Base-by-base conservation (phyloP, 192 early-diverging fungal species). In the Geranomyces michiganensis region DNA sequence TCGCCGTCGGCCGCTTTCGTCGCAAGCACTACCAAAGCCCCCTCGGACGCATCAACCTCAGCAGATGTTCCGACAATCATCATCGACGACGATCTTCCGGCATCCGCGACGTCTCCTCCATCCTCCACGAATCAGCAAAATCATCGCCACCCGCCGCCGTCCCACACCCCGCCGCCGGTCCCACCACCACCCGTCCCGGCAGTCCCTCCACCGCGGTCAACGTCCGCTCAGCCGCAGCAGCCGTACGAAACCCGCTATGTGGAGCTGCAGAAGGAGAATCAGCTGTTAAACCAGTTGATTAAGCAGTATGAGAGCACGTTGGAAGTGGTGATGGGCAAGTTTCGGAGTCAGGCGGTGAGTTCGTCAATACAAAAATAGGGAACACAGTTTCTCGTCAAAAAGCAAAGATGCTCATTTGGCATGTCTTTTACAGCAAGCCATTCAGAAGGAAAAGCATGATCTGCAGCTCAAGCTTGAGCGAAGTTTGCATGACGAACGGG, bases 221-320 rank as follows among this genome's bases (percentile, higher is more conserved):
- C 36, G 3, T 41, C 36, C 10, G 36, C 36, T 10, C 36, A 3
- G 36, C 36, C 3, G 36, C 36, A 41, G 36, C n/a, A 8, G 51
- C 15, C 79, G 27, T 76, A 67, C 36, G 68, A 68, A 24, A 71
- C 71, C 10, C 67, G 72, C 15, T 72, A 76, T 46, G 29, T 51
- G 1, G 84, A 85, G 14, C 59, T 85, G 53, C 76, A 78, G 45
- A 74, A 73, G 47, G 84, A 85, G 70, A 85, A 87, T 45, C 72
- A 75, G 43, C 46, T 80, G 14, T 69, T 85, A 21, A 75, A 75
- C 47, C 78, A 84, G 46, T 48, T 76, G 7, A 76, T 84, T 17
- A 85, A 85, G 62, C 79, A 85, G 59, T 85, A 85, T 68, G 84
- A 85, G 70, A 62, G 80, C n/a, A 82, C 84, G 3, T 67, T 85